Percentiles rank a stretch among this genome's conserved stretches.
These are phyloP conservation scores for Plasmodium cynomolgi DNA, from an alignment of 169 alveolate genomes.

Conservation along the genomic window DNA sequence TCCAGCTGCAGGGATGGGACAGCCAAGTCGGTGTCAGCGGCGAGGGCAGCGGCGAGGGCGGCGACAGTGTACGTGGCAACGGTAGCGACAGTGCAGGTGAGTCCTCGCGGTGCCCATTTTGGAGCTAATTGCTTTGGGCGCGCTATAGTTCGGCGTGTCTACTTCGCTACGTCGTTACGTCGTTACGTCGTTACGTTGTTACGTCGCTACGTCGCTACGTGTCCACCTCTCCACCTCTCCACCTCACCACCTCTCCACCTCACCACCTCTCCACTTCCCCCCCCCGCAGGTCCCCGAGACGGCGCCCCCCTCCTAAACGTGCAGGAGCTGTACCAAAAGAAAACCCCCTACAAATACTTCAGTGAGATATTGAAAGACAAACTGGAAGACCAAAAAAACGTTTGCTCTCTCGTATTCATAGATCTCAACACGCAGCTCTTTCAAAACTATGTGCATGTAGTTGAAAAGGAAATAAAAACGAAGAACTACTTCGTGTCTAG, in stretches of 20 bases:
- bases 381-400: slow-evolving; percentile 17
- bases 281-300: not conserved
- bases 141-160: not conserved
- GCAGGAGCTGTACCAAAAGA: slow-evolving; percentile 14
- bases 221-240: not conserved
- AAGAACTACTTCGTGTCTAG: slow-evolving; percentile 48
- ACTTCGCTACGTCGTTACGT: not conserved
- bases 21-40: not conserved
- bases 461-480: slow-evolving; percentile 54
- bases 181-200: not conserved
- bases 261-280: not conserved
- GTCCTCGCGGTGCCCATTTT: not conserved
- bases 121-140: not conserved
- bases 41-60: not conserved
- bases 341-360: slow-evolving; percentile 22
- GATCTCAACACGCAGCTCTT: slow-evolving; percentile 33
- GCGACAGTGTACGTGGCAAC: not conserved
- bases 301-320: not conserved
- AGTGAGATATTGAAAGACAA: slow-evolving; percentile 42
- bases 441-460: slow-evolving; percentile 53
- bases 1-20: not conserved
- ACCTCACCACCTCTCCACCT: not conserved
- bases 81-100: not conserved
- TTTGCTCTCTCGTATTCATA: slow-evolving; percentile 26
- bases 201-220: not conserved